A percentile compares a stretch with the other conserved stretches of the same genome.
Conservation (phyloP, 352 stramenopile genomes). For the Globisporangium okanoganense region DNA sequence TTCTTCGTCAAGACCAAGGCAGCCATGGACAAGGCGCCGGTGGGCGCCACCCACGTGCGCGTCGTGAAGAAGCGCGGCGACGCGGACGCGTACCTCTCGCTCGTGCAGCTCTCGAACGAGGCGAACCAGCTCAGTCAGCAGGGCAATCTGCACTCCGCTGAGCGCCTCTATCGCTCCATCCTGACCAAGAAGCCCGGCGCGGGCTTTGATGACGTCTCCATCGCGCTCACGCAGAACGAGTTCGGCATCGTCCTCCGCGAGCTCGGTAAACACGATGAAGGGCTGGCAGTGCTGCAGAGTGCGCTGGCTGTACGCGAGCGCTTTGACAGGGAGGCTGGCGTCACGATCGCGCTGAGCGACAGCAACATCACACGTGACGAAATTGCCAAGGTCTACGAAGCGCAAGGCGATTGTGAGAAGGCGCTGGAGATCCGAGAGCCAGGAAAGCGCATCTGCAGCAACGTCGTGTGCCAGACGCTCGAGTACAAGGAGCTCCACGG, state of each 20-base stretch:
- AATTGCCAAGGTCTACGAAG: slow-evolving; percentile 65
- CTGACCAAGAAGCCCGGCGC: slow-evolving; percentile 36
- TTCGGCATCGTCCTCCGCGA: slow-evolving; percentile 46
- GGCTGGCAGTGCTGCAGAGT: slow-evolving; percentile 36
- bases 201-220: slow-evolving; percentile 54
- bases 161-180: slow-evolving; percentile 41
- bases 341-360: slow-evolving; percentile 45
- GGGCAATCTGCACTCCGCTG: slow-evolving; percentile 35
- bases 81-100: slow-evolving; percentile 40
- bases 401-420: slow-evolving; percentile 42
- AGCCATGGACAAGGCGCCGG: neutral
- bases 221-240: slow-evolving; percentile 59
- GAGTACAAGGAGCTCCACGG: slow-evolving; percentile 45
- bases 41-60: slow-evolving; percentile 18
- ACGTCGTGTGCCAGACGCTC: slow-evolving; percentile 42
- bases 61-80: slow-evolving; percentile 24
- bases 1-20: neutral
- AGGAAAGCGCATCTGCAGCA: slow-evolving; percentile 50
- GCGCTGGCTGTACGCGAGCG: slow-evolving; percentile 44
- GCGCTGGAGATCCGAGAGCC: slow-evolving; percentile 38
- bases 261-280: slow-evolving; percentile 41
- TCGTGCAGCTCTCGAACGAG: slow-evolving; percentile 47
- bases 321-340: slow-evolving; percentile 25
- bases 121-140: slow-evolving; percentile 33
- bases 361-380: slow-evolving; percentile 69